A percentile compares a stretch with the other conserved stretches of the same genome.
Conservation (phyloP, 1,284 basidiomycete genomes). For the Rhodotorula sp. region DNA sequence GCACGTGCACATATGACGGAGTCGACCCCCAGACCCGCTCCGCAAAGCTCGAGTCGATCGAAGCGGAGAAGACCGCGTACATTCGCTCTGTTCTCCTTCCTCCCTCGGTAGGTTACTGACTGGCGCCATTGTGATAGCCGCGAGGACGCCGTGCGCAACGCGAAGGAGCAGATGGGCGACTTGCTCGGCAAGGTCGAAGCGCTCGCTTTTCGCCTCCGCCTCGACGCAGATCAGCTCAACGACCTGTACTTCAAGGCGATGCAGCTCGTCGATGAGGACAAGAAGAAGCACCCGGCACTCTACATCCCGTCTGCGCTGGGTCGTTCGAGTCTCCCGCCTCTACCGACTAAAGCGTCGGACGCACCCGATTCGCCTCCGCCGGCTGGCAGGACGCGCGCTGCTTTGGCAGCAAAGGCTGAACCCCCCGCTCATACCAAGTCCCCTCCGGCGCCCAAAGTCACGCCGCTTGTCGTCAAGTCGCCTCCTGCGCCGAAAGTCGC, state of each 20-base stretch:
- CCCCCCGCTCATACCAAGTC: not conserved
- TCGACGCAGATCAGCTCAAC: not conserved
- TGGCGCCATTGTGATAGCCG: not conserved
- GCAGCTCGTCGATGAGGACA: not conserved
- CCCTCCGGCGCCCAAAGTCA: not conserved
- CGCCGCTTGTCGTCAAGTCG: not conserved
- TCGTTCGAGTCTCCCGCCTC: not conserved
- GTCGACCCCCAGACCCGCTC: no score
- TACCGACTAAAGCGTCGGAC: no score
- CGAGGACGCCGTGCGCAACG: not conserved
- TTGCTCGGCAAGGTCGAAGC: not conserved
- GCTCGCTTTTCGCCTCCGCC: not conserved
- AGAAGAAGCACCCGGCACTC: not conserved
- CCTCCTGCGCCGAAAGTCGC: not conserved
- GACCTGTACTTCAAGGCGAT: not conserved
- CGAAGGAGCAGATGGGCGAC: not conserved
- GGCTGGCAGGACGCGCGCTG: no score
- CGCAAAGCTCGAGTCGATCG: no score
- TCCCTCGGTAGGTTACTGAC: not conserved
- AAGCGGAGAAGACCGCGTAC: no score
- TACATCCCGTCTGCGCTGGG: not conserved
- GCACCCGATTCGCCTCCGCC: not conserved
- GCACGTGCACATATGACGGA: no score
- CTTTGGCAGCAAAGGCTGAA: not conserved
- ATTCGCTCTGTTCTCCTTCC: no score